These are phyloP conservation scores for Paramyrothecium sp. DNA, from an alignment of 2,329 filamentous ascomycete species.

Conservation along the genomic window DNA sequence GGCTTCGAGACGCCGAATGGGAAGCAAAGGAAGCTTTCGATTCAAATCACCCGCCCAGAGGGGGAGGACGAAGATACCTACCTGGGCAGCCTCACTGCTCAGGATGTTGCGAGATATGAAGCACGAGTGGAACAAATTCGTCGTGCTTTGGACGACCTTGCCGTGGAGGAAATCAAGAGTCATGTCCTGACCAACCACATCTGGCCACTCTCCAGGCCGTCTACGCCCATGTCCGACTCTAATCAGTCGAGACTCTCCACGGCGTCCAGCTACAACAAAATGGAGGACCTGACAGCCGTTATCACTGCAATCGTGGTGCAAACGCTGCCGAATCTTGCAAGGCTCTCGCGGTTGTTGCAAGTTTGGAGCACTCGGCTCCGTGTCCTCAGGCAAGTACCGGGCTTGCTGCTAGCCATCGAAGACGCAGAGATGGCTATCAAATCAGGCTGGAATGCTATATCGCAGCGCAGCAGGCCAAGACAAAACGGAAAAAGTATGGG, in stretches of 20 bases:
- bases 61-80: constrained; percentile 38
- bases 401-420: constrained; percentile 63
- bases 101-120: constrained; percentile 68
- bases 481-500: constrained; percentile 15
- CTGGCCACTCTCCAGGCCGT: constrained; percentile 45
- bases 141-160: constrained; percentile 65
- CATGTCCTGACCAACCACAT: constrained; percentile 83
- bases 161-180: constrained; percentile 84
- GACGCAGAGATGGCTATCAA: constrained; percentile 64
- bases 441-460: constrained; percentile 65
- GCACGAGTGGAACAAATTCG: constrained; percentile 71
- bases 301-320: constrained; percentile 91
- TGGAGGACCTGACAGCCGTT: constrained; percentile 88
- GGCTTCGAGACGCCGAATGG: constrained; percentile 52
- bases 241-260: constrained; percentile 37
- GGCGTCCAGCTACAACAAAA: constrained; percentile 59
- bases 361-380: constrained; percentile 76
- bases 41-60: constrained; percentile 16
- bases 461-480: constrained; percentile 16
- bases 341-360: constrained; percentile 69
- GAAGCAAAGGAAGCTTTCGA: constrained; percentile 38
- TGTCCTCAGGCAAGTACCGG: constrained; percentile 72
- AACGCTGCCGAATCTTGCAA: constrained; percentile 77
- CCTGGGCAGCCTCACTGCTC: constrained; percentile 68
- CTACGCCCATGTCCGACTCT: constrained; percentile 31